Conservation (phyloP, 305 asterid genomes). For the Caryopteris hybrid region DNA sequence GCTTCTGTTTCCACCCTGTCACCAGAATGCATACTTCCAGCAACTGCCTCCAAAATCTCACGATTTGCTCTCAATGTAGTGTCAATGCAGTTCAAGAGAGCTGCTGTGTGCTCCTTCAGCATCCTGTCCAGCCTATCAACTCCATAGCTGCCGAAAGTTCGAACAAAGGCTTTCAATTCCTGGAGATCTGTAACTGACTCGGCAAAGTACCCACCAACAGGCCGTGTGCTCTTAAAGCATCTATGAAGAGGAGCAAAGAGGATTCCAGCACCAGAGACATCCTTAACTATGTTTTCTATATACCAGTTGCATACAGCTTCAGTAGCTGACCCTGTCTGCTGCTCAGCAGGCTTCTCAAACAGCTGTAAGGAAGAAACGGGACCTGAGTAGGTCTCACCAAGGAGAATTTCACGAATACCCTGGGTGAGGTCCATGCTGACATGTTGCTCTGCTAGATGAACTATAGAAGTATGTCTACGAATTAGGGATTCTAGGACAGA, state of each 20-base stretch:
- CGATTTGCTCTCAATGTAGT: conserved; percentile 92
- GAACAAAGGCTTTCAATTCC: conserved; percentile 82
- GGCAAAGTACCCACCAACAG: conserved; percentile 93
- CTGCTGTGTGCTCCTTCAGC: conserved; percentile 98
- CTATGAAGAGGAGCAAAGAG: conserved; percentile 86
- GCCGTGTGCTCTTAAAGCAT: conserved; percentile 92
- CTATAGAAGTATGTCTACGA: conserved; percentile 79
- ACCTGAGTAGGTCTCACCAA: conserved; percentile 86
- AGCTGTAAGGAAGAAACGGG: conserved; percentile 94
- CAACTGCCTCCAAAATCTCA: conserved; percentile 90
- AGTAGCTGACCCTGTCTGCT: conserved; percentile 82
- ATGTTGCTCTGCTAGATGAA: conserved; percentile 96
- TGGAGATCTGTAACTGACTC: conserved; percentile 81
- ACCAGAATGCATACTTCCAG: conserved; percentile 94
- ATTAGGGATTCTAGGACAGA: conserved; percentile 82
- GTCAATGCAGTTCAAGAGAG: conserved; percentile 90
- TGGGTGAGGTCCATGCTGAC: conserved; percentile 98
- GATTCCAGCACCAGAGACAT: conserved; percentile 79
- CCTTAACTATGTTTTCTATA: conserved; percentile 93
- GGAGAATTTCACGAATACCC: conserved; percentile 91
- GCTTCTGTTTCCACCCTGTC: conserved; percentile 75
- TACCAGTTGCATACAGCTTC: conserved; percentile 97
- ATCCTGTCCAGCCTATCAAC: conserved; percentile 85
- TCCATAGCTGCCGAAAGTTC: conserved; percentile 92
- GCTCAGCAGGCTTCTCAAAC: conserved; percentile 84